phyloP scores from a whole-genome alignment of 768 basidiomycete genomes.

The Calocybe cyanea region DNA sequence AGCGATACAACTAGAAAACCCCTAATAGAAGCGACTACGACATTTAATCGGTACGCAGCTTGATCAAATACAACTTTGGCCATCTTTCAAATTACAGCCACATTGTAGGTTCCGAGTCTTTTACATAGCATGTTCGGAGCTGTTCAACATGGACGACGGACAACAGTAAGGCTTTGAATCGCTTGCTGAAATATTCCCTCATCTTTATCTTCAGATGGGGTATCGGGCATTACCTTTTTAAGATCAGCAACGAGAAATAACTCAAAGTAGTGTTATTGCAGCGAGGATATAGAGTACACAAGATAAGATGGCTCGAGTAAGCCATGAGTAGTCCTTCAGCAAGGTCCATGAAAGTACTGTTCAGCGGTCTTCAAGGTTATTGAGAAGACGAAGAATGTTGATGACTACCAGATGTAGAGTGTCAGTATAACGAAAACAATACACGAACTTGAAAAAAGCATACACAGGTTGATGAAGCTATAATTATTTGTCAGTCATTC shows the following conservation, averaged over 20 bases:
- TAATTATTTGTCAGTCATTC: conserved; percentile 13
- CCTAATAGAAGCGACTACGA: conserved; percentile 50
- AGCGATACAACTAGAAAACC: conserved; percentile 43
- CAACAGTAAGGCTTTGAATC: conserved; percentile 46
- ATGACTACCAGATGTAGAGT: conserved; percentile 48
- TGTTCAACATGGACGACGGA: conserved; percentile 59
- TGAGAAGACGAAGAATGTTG: conserved; percentile 80
- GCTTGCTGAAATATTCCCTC: conserved; percentile 9
- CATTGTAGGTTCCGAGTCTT: conserved; percentile 58
- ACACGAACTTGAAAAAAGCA: conserved; percentile 25
- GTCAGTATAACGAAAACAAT: conserved; percentile 4
- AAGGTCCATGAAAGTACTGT: neutral
- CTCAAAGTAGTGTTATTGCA: too few relatives aligned
- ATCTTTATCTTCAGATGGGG: conserved; percentile 40
- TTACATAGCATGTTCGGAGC: conserved; percentile 67
- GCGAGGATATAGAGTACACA: too few relatives aligned
- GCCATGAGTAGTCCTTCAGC: neutral
- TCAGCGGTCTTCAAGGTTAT: conserved; percentile 50
- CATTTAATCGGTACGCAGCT: conserved; percentile 49
- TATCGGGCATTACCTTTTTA: conserved; percentile 54
- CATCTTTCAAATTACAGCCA: too few relatives aligned
- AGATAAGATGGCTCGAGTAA: neutral
- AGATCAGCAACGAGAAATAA: conserved; percentile 17
- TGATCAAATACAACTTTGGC: too few relatives aligned
- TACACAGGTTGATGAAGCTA: conserved; percentile 86